Percentiles rank a stretch among this genome's conserved stretches.
phyloP scores from a whole-genome alignment of 805 yeast species.

The Debaryomyces prosopidis region DNA sequence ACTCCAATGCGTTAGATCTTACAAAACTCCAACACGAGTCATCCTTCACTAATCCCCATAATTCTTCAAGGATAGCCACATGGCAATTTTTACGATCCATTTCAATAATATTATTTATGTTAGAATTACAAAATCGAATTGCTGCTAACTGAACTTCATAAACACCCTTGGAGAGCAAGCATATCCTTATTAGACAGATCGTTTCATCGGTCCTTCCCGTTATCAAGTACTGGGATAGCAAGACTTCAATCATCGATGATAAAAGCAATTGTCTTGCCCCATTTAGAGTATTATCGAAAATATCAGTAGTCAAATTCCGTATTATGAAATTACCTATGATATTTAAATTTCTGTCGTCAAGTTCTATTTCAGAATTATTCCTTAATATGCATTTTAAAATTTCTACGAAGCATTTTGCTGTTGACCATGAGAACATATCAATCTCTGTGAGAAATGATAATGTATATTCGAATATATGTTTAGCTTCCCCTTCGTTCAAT shows the following conservation, averaged over 20 bases:
- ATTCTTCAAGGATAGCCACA: slow-evolving; percentile 4
- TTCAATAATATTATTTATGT: neutral
- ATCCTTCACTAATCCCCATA: slow-evolving; percentile 22
- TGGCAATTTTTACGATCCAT: neutral
- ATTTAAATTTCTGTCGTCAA: slow-evolving; percentile 10
- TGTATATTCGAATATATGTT: slow-evolving; percentile 2
- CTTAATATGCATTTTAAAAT: slow-evolving; percentile 8
- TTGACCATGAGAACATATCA: slow-evolving; percentile 23
- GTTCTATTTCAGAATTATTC: slow-evolving; percentile 4
- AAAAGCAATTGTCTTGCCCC: slow-evolving; percentile 54
- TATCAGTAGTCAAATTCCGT: slow-evolving; percentile 17
- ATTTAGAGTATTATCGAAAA: slow-evolving; percentile 25
- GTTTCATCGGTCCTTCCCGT: slow-evolving; percentile 16
- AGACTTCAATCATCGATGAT: slow-evolving; percentile 25
- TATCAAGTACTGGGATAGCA: slow-evolving; percentile 21
- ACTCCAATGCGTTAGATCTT: slow-evolving; percentile 41
- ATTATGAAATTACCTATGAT: slow-evolving; percentile 38
- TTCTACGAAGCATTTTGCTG: slow-evolving; percentile 33
- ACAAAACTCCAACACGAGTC: slow-evolving; percentile 41
- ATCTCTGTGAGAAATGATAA: slow-evolving; percentile 8
- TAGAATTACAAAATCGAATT: slow-evolving; percentile 27
- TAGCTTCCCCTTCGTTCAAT: slow-evolving; percentile 2
- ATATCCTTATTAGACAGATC: slow-evolving; percentile 27
- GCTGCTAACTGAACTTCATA: slow-evolving; percentile 47
- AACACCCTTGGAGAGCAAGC: slow-evolving; percentile 31